These are phyloP conservation scores for Suillus lakei DNA, from an alignment of 768 basidiomycete species.

Conservation along the genomic window DNA sequence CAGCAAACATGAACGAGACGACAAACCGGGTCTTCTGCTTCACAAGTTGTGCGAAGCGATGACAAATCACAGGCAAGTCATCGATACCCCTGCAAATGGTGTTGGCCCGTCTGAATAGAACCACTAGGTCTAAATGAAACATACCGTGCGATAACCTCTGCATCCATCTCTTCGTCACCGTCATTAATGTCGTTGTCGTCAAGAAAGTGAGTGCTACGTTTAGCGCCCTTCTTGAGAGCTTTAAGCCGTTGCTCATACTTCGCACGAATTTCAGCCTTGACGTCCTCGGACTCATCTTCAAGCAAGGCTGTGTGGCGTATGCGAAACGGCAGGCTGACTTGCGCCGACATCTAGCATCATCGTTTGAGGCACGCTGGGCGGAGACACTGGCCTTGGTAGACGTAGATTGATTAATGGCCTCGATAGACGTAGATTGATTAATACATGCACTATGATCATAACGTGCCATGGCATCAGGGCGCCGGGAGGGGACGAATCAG, in stretches of 20 bases:
- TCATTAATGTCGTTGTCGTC: no score
- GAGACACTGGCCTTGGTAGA: no score
- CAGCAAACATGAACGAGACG: slow-evolving; percentile 6
- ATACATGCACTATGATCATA: no score
- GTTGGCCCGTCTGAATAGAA: not conserved
- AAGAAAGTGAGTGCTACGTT: no score
- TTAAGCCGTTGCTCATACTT: not conserved
- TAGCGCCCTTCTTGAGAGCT: not conserved
- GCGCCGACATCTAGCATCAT: no score
- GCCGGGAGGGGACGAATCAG: no score
- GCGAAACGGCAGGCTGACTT: no score
- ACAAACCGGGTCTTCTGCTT: not conserved
- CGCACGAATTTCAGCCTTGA: not conserved
- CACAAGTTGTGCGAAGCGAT: not conserved
- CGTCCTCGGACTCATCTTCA: not conserved
- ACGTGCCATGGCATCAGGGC: no score
- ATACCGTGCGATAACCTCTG: not conserved
- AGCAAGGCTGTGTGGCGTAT: not conserved
- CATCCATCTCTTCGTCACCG: not conserved
- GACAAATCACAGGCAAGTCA: not conserved
- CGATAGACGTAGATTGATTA: no score
- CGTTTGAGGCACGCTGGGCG: no score
- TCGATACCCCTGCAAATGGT: slow-evolving; percentile 3
- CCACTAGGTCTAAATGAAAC: not conserved
- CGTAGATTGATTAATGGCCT: no score